These are phyloP conservation scores for Aspergillus alliaceus DNA, from an alignment of 2,329 filamentous ascomycete genomes.

Conservation along the genomic window DNA sequence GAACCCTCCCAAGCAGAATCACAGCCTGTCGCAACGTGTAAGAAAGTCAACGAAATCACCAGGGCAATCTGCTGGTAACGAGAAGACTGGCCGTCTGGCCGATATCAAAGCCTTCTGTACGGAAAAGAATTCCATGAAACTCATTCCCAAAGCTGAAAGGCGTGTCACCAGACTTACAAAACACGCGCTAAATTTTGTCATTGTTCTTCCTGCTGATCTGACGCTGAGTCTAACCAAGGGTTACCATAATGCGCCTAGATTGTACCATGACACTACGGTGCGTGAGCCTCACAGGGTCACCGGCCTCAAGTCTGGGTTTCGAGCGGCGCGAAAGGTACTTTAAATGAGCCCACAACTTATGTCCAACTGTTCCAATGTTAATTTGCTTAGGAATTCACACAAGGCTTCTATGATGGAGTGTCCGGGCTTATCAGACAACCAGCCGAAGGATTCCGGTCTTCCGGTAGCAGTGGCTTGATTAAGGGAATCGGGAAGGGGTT, in stretches of 20 bases:
- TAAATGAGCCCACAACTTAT: too few relatives aligned
- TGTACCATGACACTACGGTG: slow-evolving; percentile 83
- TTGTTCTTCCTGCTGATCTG: slow-evolving; percentile 82
- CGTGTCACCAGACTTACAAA: slow-evolving; percentile 67
- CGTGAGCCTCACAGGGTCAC: slow-evolving; percentile 78
- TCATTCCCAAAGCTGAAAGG: too few relatives aligned
- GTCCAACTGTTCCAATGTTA: too few relatives aligned
- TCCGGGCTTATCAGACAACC: slow-evolving; percentile 80
- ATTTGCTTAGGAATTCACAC: slow-evolving; percentile 66
- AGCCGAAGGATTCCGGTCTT: slow-evolving; percentile 65
- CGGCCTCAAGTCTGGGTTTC: slow-evolving; percentile 71
- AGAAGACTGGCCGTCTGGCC: too few relatives aligned
- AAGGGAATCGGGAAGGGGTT: slow-evolving; percentile 83
- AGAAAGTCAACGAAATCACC: too few relatives aligned
- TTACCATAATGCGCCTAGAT: slow-evolving; percentile 80
- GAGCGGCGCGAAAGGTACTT: too few relatives aligned
- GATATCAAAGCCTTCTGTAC: too few relatives aligned
- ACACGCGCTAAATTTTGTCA: slow-evolving; percentile 71
- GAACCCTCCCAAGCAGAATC: too few relatives aligned
- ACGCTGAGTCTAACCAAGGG: slow-evolving; percentile 79
- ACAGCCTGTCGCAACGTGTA: too few relatives aligned
- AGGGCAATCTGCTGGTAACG: too few relatives aligned
- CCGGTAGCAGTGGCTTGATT: slow-evolving; percentile 65
- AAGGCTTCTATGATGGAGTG: slow-evolving; percentile 78
- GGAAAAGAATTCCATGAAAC: slow-evolving; percentile 51